Evolutionary conservation across 225 moss, liverwort and hornwort genomes (phyloP).

Genomic region (Ulota crispa): DNA sequence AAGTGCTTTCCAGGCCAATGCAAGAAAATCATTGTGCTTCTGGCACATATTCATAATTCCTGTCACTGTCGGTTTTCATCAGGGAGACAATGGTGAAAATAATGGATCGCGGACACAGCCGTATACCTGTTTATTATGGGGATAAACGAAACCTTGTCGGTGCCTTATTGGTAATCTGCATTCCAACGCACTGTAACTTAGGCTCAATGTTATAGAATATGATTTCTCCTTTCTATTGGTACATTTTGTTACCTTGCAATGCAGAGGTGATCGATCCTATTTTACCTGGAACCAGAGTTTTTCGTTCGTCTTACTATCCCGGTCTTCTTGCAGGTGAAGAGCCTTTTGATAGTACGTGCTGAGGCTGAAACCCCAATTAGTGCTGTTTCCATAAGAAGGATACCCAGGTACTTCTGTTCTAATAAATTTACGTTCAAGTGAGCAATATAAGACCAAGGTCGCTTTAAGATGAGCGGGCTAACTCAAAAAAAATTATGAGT

Average conservation of each 20-base stretch:
- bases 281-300: not conserved
- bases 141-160: constrained; percentile 74
- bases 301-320: constrained; percentile 1
- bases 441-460: not conserved
- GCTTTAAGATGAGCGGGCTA: too few species aligned
- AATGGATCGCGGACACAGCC: constrained; percentile 83
- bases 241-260: not conserved
- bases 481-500: too few species aligned
- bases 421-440: not conserved
- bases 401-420: constrained; percentile 55
- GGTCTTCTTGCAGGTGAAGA: constrained; percentile 61
- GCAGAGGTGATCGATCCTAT: not conserved
- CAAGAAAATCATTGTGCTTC: not conserved
- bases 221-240: not conserved
- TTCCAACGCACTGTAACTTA: not conserved
- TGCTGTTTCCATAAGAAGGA: constrained; percentile 69
- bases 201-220: not conserved
- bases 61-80: constrained; percentile 14
- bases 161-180: constrained; percentile 64
- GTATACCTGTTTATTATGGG: constrained; percentile 79
- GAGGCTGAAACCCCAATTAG: constrained; percentile 61
- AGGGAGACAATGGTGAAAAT: constrained; percentile 68
- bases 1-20: constrained; percentile 6
- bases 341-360: constrained; percentile 62
- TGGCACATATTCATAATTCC: not conserved